Percentiles rank a stretch among this genome's conserved stretches.
phyloP scores from a whole-genome alignment of 352 stramenopile genomes.

The Pythium sukuiense region DNA sequence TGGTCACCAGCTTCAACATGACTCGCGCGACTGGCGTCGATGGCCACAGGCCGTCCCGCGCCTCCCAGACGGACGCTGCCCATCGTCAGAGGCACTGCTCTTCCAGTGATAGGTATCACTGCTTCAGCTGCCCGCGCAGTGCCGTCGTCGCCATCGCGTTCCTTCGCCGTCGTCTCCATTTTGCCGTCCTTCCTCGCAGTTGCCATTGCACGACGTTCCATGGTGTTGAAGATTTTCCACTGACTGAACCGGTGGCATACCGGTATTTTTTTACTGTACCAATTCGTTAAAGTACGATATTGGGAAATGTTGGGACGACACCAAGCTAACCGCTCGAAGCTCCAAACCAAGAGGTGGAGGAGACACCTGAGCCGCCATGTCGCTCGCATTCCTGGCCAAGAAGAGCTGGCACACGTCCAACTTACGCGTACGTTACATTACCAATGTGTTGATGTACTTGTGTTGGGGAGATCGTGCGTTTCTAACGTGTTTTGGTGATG shows the following conservation, averaged over 20 bases:
- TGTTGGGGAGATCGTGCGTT: neutral
- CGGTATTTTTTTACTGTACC: neutral
- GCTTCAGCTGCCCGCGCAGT: neutral
- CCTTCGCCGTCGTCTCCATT: conserved; percentile 13
- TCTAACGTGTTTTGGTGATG: conserved; percentile 3
- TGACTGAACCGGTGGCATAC: neutral
- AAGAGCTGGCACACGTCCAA: conserved; percentile 98
- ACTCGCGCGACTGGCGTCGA: neutral
- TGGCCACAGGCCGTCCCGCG: conserved; percentile 43
- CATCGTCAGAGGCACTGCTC: conserved; percentile 43
- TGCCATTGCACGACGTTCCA: conserved; percentile 5
- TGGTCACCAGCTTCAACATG: neutral
- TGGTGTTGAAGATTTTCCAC: conserved; percentile 14
- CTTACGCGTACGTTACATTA: conserved; percentile 61
- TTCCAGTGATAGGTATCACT: conserved; percentile 30
- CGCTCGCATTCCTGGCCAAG: conserved; percentile 93
- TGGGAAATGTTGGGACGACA: neutral
- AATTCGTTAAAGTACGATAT: neutral
- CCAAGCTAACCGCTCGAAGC: neutral
- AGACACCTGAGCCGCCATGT: conserved; percentile 45
- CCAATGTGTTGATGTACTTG: neutral
- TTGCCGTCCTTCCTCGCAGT: conserved; percentile 2
- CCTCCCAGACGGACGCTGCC: conserved; percentile 50
- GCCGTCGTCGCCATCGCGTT: neutral
- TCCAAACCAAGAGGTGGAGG: neutral